phyloP scores from a whole-genome alignment of 495 filamentous ascomycete species.

The Neurospora sp. region DNA sequence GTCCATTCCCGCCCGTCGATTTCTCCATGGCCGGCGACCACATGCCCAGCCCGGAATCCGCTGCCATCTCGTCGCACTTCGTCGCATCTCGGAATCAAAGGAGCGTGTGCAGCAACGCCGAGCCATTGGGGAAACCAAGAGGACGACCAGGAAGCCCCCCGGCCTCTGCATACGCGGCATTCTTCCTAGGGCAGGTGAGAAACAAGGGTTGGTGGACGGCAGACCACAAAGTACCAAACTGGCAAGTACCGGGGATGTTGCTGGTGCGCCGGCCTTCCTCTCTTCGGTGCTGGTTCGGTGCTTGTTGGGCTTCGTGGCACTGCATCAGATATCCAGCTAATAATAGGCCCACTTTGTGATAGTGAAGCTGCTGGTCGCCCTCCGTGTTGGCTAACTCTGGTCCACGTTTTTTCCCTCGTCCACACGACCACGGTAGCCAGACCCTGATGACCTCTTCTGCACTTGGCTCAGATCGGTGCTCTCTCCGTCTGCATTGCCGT shows the following conservation, averaged over 20 bases:
- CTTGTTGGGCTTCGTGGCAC: slow-evolving; percentile 22
- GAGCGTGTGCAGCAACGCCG: not conserved
- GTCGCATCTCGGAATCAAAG: not conserved
- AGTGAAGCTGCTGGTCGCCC: slow-evolving; percentile 7
- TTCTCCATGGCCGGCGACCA: not conserved
- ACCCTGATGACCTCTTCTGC: slow-evolving; percentile 3
- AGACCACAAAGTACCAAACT: not conserved
- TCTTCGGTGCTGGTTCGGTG: not conserved
- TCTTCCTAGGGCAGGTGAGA: not conserved
- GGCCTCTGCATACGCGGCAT: not conserved
- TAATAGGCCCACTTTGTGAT: slow-evolving; percentile 16
- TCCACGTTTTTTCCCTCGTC: slow-evolving; percentile 18
- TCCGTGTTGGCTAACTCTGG: slow-evolving; percentile 16
- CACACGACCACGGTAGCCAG: slow-evolving; percentile 1
- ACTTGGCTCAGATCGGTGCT: slow-evolving; percentile 19
- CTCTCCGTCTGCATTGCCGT: slow-evolving; percentile 11
- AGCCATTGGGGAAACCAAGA: not conserved
- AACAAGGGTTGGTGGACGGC: not conserved
- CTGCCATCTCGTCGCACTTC: not conserved
- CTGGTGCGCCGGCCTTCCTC: not conserved
- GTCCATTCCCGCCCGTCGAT: not conserved
- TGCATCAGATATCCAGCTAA: slow-evolving; percentile 22
- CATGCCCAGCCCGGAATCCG: not conserved
- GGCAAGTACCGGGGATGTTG: slow-evolving; percentile 3
- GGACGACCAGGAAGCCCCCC: not conserved